A percentile compares a stretch with the other conserved stretches of the same genome.
phyloP scores from a whole-genome alignment of 2,329 filamentous ascomycete genomes.

The Ophiostoma pallidulum region DNA sequence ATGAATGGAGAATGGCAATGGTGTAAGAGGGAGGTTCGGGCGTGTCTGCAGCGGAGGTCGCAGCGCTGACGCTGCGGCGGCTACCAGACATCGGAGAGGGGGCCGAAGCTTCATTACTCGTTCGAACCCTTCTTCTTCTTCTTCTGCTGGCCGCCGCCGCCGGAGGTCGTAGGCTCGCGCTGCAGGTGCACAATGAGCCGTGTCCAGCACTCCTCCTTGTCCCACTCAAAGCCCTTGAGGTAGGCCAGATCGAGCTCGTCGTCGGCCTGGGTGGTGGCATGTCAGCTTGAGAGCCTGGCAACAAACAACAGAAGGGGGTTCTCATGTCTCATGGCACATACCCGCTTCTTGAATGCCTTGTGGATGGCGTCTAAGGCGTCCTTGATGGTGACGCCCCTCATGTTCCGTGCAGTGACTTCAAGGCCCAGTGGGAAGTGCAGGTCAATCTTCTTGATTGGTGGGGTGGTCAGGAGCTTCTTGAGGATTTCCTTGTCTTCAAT shows the following conservation, averaged over 20 bases:
- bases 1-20: neutral
- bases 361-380: conserved; percentile 91
- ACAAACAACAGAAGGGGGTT: neutral
- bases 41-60: neutral
- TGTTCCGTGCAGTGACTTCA: conserved; percentile 79
- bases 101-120: conserved; percentile 25
- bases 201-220: conserved; percentile 85
- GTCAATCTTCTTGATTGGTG: conserved; percentile 88
- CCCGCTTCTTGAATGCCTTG: conserved; percentile 96
- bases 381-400: conserved; percentile 94
- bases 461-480: conserved; percentile 69
- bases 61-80: neutral
- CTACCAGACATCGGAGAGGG: neutral
- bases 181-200: conserved; percentile 78
- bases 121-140: conserved; percentile 46
- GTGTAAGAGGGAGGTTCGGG: neutral
- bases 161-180: conserved; percentile 40
- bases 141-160: conserved; percentile 43
- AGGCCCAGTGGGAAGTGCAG: conserved; percentile 82
- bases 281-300: neutral
- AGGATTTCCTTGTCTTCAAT: conserved; percentile 79
- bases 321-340: conserved; percentile 32
- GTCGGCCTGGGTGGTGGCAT: conserved; percentile 54
- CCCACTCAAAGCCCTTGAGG: conserved; percentile 93
- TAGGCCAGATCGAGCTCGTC: conserved; percentile 83